Base-by-base conservation (phyloP, 371 early-diverging fungal genomes). In the Encephalitozoon intestinalis region DNA sequence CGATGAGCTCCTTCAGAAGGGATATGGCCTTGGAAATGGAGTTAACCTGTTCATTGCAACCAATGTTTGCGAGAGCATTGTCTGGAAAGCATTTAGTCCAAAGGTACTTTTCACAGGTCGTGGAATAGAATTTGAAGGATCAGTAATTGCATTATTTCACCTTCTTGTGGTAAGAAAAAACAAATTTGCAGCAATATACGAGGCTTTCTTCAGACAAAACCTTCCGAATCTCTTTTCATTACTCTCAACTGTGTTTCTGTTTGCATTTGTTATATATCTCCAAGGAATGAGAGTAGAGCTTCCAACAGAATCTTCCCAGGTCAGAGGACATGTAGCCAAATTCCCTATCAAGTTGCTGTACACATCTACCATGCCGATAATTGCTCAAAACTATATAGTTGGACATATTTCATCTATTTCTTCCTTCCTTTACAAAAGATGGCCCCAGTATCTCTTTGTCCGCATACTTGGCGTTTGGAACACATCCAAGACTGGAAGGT, bases 21-120 rank as follows among this genome's bases (percentile, higher is more conserved):
- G 99, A n/a, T 98, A 99, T 81, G 98, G 99, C 79, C 88, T 98
- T 68, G 99, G 99, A 31, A 96, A 98, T 37, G 99, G 99, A 77
- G 95, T 97, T 81, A 94, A 94, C 76, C 88, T 99, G 78, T 99
- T 99, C 83, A 95, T 98, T 87, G 98, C 97, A 66, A 92, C 97
- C 78, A 97, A 96, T 87, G 92, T 97, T 78, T 96, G 97, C 85
- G 97, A 99, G 87, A 94, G 88, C 76, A 93, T 99, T 79, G 89
- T 99, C 81, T 99, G 99, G 99, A 92, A 96, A 86, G 92, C 94
- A 12, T 89, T 99, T 80, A 91, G 92, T 73, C 96, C 97, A 53
- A 92, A 91, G 58, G 95, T 95, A 34, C 89, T 90, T 87, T 94
- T 92, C 85, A 94, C 93, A 64, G 95, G 95, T 71, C 90, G 92